Conservation (phyloP, 1,139 yeast genomes). For the Zygoascus hellenicus region DNA sequence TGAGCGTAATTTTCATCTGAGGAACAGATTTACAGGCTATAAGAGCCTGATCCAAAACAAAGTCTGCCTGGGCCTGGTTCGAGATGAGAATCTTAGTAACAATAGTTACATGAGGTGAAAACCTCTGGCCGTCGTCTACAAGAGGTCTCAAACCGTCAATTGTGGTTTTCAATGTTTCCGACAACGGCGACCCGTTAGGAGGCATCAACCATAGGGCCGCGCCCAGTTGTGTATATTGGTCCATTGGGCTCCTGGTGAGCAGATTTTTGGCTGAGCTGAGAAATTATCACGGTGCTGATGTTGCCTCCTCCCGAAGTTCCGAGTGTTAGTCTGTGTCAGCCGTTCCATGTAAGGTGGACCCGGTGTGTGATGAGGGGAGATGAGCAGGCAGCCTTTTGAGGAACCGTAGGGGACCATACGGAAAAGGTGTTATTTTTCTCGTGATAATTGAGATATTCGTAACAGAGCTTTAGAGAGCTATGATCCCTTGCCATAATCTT, state of each 20-base stretch:
- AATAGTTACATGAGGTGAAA: conserved; percentile 75
- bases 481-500: too few relatives aligned
- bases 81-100: conserved; percentile 53
- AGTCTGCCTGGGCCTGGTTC: conserved; percentile 45
- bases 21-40: conserved; percentile 49
- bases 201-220: conserved; percentile 78
- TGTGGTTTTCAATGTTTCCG: conserved; percentile 54
- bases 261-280: neutral
- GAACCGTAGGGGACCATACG: too few relatives aligned
- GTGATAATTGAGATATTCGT: too few relatives aligned
- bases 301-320: too few relatives aligned
- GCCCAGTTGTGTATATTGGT: conserved; percentile 23
- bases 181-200: conserved; percentile 45
- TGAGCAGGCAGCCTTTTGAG: too few relatives aligned
- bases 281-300: too few relatives aligned
- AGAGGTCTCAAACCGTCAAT: conserved; percentile 62
- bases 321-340: too few relatives aligned
- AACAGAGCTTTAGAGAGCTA: too few relatives aligned
- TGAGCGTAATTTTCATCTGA: conserved; percentile 29
- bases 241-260: neutral
- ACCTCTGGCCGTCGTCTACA: conserved; percentile 61
- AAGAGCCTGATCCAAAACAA: conserved; percentile 57
- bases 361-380: too few relatives aligned
- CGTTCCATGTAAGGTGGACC: too few relatives aligned
- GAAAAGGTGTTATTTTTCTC: too few relatives aligned